Conservation (phyloP, 441 rosid species). For the Kokia cookei region DNA sequence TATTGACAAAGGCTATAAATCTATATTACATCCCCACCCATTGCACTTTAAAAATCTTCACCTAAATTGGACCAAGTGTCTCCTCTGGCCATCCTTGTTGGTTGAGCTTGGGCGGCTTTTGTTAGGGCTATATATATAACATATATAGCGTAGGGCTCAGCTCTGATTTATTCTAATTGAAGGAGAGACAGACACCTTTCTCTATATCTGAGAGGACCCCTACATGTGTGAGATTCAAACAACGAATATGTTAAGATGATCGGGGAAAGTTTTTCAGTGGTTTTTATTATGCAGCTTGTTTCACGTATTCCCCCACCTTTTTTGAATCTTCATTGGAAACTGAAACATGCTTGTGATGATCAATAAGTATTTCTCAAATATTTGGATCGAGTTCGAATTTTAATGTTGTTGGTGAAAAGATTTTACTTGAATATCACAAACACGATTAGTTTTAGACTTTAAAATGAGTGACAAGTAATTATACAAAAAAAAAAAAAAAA, state of each 20-base stretch:
- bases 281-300: not conserved
- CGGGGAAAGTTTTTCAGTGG: not conserved
- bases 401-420: fast-evolving
- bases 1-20: constrained; percentile 4
- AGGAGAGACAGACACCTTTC: not conserved
- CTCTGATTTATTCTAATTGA: not conserved
- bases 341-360: not conserved
- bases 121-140: not conserved
- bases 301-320: not conserved
- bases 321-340: constrained; percentile 3
- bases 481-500: too few species aligned
- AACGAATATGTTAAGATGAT: too few species aligned
- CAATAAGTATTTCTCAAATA: too few species aligned
- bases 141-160: not conserved
- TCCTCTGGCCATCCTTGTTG: not conserved
- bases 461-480: too few species aligned
- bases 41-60: constrained; percentile 3
- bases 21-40: not conserved
- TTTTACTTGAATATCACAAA: too few species aligned
- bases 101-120: constrained; percentile 1
- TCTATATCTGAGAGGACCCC: not conserved
- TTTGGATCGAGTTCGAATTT: too few species aligned
- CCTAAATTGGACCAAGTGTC: not conserved
- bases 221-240: not conserved
- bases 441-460: too few species aligned